Conservation (phyloP, 352 stramenopile genomes). For the Albugo laibachii region DNA sequence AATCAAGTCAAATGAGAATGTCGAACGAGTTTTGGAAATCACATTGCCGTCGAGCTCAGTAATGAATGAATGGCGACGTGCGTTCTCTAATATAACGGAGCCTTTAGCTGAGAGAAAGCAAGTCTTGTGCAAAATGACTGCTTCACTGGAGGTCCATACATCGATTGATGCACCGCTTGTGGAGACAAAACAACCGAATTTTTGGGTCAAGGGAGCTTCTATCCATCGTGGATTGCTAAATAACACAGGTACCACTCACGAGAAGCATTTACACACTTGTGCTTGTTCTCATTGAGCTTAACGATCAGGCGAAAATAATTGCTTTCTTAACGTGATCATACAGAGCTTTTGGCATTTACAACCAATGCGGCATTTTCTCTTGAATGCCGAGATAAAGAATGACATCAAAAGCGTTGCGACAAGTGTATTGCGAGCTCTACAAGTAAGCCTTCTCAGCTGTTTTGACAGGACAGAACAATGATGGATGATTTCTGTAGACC, state of each 20-base stretch:
- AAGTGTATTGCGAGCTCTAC: conserved; percentile 55
- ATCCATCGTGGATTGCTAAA: conserved; percentile 67
- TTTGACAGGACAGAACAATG: neutral
- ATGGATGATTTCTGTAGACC: conserved; percentile 6
- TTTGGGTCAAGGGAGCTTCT: conserved; percentile 66
- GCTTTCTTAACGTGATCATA: conserved; percentile 81
- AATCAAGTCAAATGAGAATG: conserved; percentile 38
- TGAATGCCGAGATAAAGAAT: conserved; percentile 75
- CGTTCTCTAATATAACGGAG: conserved; percentile 19
- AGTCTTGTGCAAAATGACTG: neutral
- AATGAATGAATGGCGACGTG: conserved; percentile 46
- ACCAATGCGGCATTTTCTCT: conserved; percentile 66
- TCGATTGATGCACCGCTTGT: neutral
- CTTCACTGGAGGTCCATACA: neutral
- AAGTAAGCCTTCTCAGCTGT: conserved; percentile 7
- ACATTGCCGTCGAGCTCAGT: conserved; percentile 33
- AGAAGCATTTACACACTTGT: neutral
- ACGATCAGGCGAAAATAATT: conserved; percentile 68
- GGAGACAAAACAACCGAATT: conserved; percentile 12
- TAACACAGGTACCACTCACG: conserved; percentile 12
- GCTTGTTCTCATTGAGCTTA: neutral
- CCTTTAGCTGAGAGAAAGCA: conserved; percentile 11
- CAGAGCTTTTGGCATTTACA: conserved; percentile 82
- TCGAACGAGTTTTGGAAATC: conserved; percentile 61
- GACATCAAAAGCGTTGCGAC: conserved; percentile 37